phyloP scores from a whole-genome alignment of 2,329 filamentous ascomycete genomes.

The Microcera coccophila region DNA sequence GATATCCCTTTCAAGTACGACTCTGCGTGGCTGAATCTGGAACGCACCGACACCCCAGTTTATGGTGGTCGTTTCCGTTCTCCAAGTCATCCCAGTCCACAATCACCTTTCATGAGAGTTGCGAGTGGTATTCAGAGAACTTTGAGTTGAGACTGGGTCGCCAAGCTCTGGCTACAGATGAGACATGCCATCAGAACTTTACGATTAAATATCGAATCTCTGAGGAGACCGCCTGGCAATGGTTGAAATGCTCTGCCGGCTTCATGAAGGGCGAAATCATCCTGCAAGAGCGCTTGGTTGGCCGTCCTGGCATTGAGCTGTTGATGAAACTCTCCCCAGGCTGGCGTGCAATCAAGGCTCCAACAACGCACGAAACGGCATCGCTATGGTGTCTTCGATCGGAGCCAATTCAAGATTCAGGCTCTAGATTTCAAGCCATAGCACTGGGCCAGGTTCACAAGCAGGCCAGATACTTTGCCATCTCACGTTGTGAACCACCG shows the following conservation, averaged over 20 bases:
- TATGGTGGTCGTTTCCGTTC: neutral
- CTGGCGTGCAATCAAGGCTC: neutral
- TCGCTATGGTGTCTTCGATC: neutral
- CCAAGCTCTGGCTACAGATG: neutral
- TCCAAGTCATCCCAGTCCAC: neutral
- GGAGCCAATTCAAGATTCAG: neutral
- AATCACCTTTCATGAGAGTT: neutral
- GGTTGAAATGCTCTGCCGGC: neutral
- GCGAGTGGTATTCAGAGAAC: neutral
- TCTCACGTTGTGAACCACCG: conserved; percentile 1
- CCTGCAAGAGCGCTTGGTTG: neutral
- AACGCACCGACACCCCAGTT: neutral
- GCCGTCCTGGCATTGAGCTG: neutral
- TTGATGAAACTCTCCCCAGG: neutral
- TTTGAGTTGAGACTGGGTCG: neutral
- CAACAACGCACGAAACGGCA: neutral
- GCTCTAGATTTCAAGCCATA: too few relatives aligned
- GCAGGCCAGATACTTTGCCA: conserved; percentile 1
- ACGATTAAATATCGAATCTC: conserved; percentile 1
- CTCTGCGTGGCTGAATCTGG: neutral
- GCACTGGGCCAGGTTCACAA: neutral
- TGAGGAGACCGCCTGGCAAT: neutral
- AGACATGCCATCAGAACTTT: neutral
- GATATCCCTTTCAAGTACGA: neutral
- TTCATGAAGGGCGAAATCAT: neutral